Base-by-base conservation (phyloP, 257 asterid genomes). In the Coffea eugenioides region DNA sequence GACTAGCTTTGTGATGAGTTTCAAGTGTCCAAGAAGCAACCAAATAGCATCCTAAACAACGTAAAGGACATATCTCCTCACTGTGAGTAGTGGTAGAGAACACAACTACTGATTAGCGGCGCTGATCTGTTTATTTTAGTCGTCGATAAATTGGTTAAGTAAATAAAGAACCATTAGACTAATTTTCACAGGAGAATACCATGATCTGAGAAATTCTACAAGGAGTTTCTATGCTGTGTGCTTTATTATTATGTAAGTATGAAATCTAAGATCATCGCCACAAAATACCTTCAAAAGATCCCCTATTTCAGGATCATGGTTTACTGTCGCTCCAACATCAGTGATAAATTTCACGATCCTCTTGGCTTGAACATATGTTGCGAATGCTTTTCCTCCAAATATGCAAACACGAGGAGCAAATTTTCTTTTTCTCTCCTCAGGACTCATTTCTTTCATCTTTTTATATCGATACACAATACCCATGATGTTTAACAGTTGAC, bases 311-410 rank as follows among this genome's bases (percentile, higher is more conserved):
- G 90, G 80, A 82, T 89, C 92, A 81, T 89, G 92, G 81, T 89
- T 89, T 81, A 89, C 75, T 74, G 90, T 89, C 57, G 87, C 86
- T 41, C 90, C 91, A 82, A 87, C 91, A 89, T 89, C 91, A 18
- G 91, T 89, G 79, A 89, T 85, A 77, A 89, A 84, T 80, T 87
- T 89, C 69, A 89, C 92, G 61, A 87, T 89, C 82, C 90, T 87
- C 87, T 89, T 89, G 81, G 92, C 92, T 78, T 87, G 92, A 64
- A 89, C 86, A 71, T 89, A 89, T 31, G 90, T 89, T 77, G 91
- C 77, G 81, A 89, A 89, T 61, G 92, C 90, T 83, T 89, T 89
- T 66, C 92, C 91, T 71, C 92, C 92, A 89, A 89, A 87, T 84
- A 89, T 87, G 84, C 91, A 89, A 56, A 89, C 92, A 64, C 92